Evolutionary conservation across 441 rosid species (phyloP), one percentile per base, ranked within the genome.

Genomic region (Populus hybrid): DNA sequence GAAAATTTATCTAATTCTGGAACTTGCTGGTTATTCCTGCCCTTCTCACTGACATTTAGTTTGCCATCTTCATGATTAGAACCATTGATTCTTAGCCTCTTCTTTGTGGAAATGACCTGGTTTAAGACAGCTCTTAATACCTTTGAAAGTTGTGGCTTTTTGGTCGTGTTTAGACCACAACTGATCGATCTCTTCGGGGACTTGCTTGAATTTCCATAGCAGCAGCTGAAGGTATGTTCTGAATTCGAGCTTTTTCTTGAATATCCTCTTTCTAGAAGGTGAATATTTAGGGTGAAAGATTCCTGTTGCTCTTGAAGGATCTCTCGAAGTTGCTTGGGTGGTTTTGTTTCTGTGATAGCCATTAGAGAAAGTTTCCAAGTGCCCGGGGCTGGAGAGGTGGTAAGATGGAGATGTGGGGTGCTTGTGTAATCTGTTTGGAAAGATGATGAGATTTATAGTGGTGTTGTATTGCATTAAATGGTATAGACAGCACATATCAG

Each of bases 221-320:
- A 70, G 81, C 80, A 12, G 38, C 34, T 36, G 50, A 34, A 72
- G 74, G 42, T n/a, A 12, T 40, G 57, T 69, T n/a, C 66, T 18
- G 81, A 69, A 46, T 30, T 74, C 63, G 69, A 72, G 21, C 74
- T 78, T 57, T 81, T 80, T 36, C 73, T 78, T 7, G 18, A 34
- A 67, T 21, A 70, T 65, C 89, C 81, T 82, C 80, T 87, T 78
- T 89, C 91, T 2, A 76, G 40, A 7, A 87, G 87, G 79, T 82
- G 84, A 78, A 74, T 75, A 36, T 87, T 84, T 4, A 85, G 81
- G 28, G 79, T 59, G 73, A 90, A 90, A 77, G 93, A 93, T 61
- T 91, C 95, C 71, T 91, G 92, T 73, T 86, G 83, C 54, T 90
- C 90, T 67, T 81, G 80, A 38, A 91, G 95, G 34, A 88, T 76